A percentile compares a stretch with the other conserved stretches of the same genome.
phyloP scores from a whole-genome alignment of 768 basidiomycete genomes.

The Xerocomus brunneocitrinus region DNA sequence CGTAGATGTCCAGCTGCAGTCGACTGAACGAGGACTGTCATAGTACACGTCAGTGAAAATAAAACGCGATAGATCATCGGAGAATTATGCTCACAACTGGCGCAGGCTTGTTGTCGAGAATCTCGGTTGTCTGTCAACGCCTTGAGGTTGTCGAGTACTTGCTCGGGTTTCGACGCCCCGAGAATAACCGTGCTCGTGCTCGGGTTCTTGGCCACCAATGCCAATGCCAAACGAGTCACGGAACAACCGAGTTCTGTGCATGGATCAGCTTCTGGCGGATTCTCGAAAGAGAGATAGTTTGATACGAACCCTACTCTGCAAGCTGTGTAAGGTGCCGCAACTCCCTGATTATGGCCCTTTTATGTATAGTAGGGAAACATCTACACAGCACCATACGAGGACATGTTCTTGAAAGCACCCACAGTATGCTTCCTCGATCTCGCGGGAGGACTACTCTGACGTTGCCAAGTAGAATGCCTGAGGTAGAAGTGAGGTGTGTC shows the following conservation, averaged over 20 bases:
- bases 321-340: slow-evolving; percentile 44
- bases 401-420: background rate
- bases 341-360: slow-evolving; percentile 33
- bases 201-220: slow-evolving; percentile 49
- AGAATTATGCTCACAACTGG: slow-evolving; percentile 21
- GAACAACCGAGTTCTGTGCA: slow-evolving; percentile 40
- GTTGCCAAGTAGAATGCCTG: slow-evolving; percentile 46
- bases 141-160: slow-evolving; percentile 45
- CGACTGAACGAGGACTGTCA: too few relatives aligned
- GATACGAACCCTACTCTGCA: slow-evolving; percentile 33
- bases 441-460: slow-evolving; percentile 51
- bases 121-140: slow-evolving; percentile 48
- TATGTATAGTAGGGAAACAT: too few relatives aligned
- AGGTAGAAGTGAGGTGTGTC: background rate
- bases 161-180: slow-evolving; percentile 45
- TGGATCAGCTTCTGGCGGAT: background rate
- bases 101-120: slow-evolving; percentile 38
- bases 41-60: too few relatives aligned
- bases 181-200: slow-evolving; percentile 46
- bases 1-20: too few relatives aligned
- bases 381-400: background rate
- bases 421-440: slow-evolving; percentile 45
- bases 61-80: too few relatives aligned
- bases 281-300: background rate
- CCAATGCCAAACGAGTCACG: slow-evolving; percentile 49